Base-by-base conservation (phyloP, 2,329 filamentous ascomycete species). In the Calonectria pteridis region DNA sequence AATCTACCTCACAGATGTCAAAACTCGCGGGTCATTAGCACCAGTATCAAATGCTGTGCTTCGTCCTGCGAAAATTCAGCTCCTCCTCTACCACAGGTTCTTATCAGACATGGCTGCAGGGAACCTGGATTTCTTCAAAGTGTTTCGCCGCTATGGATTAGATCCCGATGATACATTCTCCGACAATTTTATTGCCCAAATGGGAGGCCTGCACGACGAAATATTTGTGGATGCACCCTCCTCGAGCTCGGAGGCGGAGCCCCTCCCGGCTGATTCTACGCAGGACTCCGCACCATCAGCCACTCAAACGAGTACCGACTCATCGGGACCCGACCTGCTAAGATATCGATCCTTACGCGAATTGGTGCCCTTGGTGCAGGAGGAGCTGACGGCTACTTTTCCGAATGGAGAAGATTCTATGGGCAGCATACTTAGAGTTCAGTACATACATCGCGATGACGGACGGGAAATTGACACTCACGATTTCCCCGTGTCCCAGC, bases 81-180 rank as follows among this genome's bases (percentile, higher is more conserved):
- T 98, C 0, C 95, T 97, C 84, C 87, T 98, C 0, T 99, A 98
- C 82, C 95, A 96, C 77, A 92, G 93, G 31, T 92, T 98, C 67
- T 88, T 99, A n/a, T 91, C 92, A 13, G 89, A 92, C 3, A 91
- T 98, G 79, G 94, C 93, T 0, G 89, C 91, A 0, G 93, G 93
- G 64, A 89, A 89, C 10, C 88, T 98, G 0, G 91, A 95, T 71
- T 94, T 95, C 43, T 84, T 91, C 26, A 85, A 88, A 0, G 87
- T 98, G 0, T 92, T 96, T 72, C 83, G 87, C 9, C 92, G 95
- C 1, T 97, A 98, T 78, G 87, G 88, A 0, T 87, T 98, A 10
- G 88, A 94, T 35, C 84, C 91, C 0, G 86, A 93, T 18, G 88
- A 88, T 4, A 82, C 88, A 0, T 97, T 98, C 81, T 95, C 95